Evolutionary conservation across 805 yeast species (phyloP), one percentile per base, ranked within the genome.

Genomic region (Jamesozyma gamospora): DNA sequence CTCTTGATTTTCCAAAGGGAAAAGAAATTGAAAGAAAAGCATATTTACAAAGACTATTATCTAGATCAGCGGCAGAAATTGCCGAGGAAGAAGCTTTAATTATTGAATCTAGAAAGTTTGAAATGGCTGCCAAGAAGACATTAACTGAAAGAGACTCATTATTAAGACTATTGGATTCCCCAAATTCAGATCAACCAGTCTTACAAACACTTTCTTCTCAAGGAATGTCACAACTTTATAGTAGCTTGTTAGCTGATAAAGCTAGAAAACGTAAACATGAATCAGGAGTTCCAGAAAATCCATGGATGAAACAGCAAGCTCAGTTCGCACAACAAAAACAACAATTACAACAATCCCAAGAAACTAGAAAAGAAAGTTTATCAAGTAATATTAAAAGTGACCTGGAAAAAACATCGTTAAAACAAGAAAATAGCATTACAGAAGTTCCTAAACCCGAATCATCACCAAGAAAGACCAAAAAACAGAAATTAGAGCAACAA

Each of bases 11-110:
- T 56, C 77, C 84, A 30, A 79, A 77, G 49, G 70, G 71, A 6
- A 77, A 75, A 47, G 98, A 92, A 58, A 44, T 71, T 16, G 85
- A 79, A 49, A 73, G 98, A 45, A 92, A 92, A 51, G 74, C 74
- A 37, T 90, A 90, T 55, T 63, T 92, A 34, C 79, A 79, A 50
- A 75, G 84, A 44, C 65, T 92, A 29, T 67, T 90, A 32, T 77
- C 77, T 28, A 68, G 99, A 49, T 77, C 90, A 2, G 96, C 98
- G 1, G 94, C 96, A 0, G 98, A 92, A 57, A 84, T 92, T 34
- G 97, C 97, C 0, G 98, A 92, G 64, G 99, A 92, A 56, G 97
- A 92, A 58, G 86, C 95, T 0, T 67, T 92, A 36, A 84, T 92
- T 10, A 79, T 90, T 25, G 98, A 92, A 57, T 94, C 96, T 2